These are phyloP conservation scores for Rhynchospora breviuscula DNA, from an alignment of 176 grass and related monocot genomes.

Conservation along the genomic window DNA sequence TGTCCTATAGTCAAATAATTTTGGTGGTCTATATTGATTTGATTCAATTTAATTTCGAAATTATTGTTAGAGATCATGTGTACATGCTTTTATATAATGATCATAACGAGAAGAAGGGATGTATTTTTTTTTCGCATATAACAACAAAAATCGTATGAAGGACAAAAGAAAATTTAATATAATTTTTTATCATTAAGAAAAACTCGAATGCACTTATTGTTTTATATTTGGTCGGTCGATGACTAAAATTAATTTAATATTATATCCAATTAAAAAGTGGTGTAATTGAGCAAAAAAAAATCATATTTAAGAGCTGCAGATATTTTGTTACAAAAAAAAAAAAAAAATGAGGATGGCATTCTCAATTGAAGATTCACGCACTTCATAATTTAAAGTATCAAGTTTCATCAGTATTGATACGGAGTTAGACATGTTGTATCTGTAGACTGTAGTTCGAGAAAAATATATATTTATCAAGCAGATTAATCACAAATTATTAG, in stretches of 20 bases:
- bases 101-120: neutral
- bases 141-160: neutral
- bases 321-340: neutral
- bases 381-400: neutral
- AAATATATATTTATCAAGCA: neutral
- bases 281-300: neutral
- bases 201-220: neutral
- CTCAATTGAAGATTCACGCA: neutral
- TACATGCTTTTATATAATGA: neutral
- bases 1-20: neutral
- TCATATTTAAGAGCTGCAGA: neutral
- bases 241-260: neutral
- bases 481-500: neutral
- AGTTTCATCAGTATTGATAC: neutral
- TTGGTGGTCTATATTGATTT: neutral
- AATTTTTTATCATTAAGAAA: neutral
- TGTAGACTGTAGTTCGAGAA: neutral
- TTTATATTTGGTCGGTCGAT: neutral
- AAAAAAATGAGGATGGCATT: neutral
- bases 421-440: neutral
- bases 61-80: neutral
- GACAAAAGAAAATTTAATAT: neutral
- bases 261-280: neutral
- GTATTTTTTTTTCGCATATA: neutral
- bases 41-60: neutral